phyloP scores from a whole-genome alignment of 1,284 basidiomycete species.

The Phellopilus nigrolimitatus region DNA sequence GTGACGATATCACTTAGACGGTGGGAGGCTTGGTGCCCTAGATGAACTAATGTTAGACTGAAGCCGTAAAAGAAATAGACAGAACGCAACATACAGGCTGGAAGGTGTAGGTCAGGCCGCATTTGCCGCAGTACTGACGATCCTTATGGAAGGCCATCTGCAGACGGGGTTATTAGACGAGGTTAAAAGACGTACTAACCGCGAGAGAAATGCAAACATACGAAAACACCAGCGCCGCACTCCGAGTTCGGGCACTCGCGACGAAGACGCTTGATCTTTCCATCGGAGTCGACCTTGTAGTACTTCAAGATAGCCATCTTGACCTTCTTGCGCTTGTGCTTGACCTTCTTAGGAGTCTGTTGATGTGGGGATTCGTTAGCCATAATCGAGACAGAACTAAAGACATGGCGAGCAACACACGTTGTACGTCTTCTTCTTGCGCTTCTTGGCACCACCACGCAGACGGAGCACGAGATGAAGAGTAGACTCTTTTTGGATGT shows the following conservation, averaged over 20 bases:
- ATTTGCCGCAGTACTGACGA: constrained; percentile 95
- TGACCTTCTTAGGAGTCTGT: constrained; percentile 99
- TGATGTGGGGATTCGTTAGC: constrained; percentile 18
- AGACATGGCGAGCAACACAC: constrained; percentile 42
- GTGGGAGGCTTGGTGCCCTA: constrained; percentile 36
- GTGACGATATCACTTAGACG: constrained; percentile 2
- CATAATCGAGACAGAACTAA: constrained; percentile 10
- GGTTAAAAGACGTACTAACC: neutral
- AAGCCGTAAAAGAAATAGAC: constrained; percentile 2
- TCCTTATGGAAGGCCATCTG: constrained; percentile 95
- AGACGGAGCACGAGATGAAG: constrained; percentile 94
- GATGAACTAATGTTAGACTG: constrained; percentile 20
- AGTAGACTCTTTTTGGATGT: constrained; percentile 96
- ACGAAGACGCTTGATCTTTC: constrained; percentile 98
- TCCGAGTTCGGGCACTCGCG: constrained; percentile 91
- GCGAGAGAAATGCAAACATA: constrained; percentile 36
- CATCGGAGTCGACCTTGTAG: constrained; percentile 99
- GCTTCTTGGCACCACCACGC: constrained; percentile 97
- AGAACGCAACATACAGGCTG: constrained; percentile 42
- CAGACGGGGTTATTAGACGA: constrained; percentile 5
- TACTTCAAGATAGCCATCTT: constrained; percentile 99
- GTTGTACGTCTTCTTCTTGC: constrained; percentile 99
- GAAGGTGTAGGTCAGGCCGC: constrained; percentile 88
- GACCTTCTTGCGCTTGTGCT: constrained; percentile 99
- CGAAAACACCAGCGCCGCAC: constrained; percentile 95